A percentile compares a stretch with the other conserved stretches of the same genome.
Evolutionary conservation across 192 early-diverging fungal species (phyloP).

Genomic region (Umbelopsis ramanniana): DNA sequence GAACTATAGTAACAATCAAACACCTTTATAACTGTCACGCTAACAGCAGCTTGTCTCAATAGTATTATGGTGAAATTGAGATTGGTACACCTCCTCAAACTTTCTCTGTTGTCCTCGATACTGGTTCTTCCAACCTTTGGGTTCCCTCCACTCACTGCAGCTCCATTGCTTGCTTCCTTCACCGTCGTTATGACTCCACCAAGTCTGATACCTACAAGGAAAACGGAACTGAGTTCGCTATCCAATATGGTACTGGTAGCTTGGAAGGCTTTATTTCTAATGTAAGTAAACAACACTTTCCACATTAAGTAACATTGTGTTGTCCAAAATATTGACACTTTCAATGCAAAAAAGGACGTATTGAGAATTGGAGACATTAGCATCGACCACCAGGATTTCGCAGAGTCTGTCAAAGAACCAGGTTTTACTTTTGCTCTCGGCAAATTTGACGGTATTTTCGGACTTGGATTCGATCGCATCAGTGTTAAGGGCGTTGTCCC

Average conservation of each 20-base stretch:
- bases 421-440: slow-evolving; percentile 94
- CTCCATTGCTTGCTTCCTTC: slow-evolving; percentile 94
- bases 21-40: no score
- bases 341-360: slow-evolving; percentile 54
- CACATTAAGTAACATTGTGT: slow-evolving; percentile 71
- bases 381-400: slow-evolving; percentile 83
- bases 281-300: slow-evolving; percentile 44
- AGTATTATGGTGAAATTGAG: slow-evolving; percentile 93
- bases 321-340: slow-evolving; percentile 46
- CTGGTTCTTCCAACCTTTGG: slow-evolving; percentile 95
- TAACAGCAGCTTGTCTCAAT: slow-evolving; percentile 13
- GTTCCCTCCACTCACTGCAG: slow-evolving; percentile 91
- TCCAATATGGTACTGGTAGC: slow-evolving; percentile 91
- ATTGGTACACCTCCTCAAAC: slow-evolving; percentile 88
- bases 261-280: slow-evolving; percentile 94
- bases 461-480: slow-evolving; percentile 86
- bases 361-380: slow-evolving; percentile 75
- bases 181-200: slow-evolving; percentile 81
- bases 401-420: slow-evolving; percentile 94
- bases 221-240: slow-evolving; percentile 96
- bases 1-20: no score
- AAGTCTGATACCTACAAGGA: slow-evolving; percentile 77
- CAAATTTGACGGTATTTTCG: slow-evolving; percentile 96
- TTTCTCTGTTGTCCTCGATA: slow-evolving; percentile 95
- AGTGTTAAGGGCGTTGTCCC: slow-evolving; percentile 87